Conservation (phyloP, 441 rosid genomes). For the Raphanus hybrid region DNA sequence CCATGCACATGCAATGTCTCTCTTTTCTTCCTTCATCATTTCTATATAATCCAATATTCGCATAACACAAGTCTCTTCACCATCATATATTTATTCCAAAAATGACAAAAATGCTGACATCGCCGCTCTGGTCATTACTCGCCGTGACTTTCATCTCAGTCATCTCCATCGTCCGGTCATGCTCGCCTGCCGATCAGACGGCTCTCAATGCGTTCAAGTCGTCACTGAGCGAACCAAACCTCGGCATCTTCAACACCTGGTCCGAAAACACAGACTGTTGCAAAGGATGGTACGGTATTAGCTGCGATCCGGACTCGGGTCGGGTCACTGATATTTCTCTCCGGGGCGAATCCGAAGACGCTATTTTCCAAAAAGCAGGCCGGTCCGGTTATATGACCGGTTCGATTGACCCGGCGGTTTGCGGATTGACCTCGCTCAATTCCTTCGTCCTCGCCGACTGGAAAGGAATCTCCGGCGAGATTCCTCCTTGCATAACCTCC, state of each 20-base stretch:
- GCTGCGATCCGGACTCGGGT: constrained; percentile 72
- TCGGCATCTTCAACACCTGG: constrained; percentile 83
- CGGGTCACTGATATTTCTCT: constrained; percentile 81
- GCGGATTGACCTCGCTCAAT: constrained; percentile 63
- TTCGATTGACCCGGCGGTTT: constrained; percentile 67
- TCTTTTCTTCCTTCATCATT: constrained; percentile 16
- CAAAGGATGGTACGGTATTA: constrained; percentile 74
- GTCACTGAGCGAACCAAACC: constrained; percentile 65
- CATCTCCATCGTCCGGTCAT: constrained; percentile 46
- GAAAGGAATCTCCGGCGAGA: constrained; percentile 69
- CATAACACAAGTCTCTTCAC: constrained; percentile 29
- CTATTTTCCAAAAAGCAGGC: constrained; percentile 66
- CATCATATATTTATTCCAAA: constrained; percentile 5
- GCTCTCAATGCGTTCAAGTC: constrained; percentile 66
- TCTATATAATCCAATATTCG: constrained; percentile 39
- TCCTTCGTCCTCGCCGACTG: constrained; percentile 69
- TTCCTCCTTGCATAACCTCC: constrained; percentile 68
- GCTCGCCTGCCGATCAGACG: constrained; percentile 63
- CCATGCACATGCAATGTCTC: constrained; percentile 46
- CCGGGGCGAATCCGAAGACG: constrained; percentile 95
- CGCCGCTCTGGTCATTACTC: constrained; percentile 28
- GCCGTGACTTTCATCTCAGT: constrained; percentile 37
- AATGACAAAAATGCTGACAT: constrained; percentile 42
- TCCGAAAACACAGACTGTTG: constrained; percentile 65
- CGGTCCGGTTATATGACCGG: constrained; percentile 85